phyloP scores from a whole-genome alignment of 139 green algal genomes.

The Chlamydomonas asymmetrica region DNA sequence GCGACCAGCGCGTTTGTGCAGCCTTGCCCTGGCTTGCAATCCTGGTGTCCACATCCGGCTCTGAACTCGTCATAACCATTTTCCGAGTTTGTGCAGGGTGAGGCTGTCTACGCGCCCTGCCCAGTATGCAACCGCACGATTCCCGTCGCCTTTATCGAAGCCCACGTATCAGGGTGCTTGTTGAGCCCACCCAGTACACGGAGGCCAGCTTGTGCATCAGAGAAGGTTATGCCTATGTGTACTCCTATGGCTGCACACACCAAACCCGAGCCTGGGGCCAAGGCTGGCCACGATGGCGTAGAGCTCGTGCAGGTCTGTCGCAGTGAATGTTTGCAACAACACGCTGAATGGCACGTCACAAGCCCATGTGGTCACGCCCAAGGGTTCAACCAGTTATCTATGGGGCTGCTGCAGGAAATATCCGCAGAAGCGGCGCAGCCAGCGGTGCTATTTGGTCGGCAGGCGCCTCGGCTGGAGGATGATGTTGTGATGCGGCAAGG shows the following conservation, averaged over 20 bases:
- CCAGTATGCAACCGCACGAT: conserved; percentile 18
- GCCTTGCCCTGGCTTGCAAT: too few relatives aligned
- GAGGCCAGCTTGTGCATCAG: too few relatives aligned
- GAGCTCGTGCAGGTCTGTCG: too few relatives aligned
- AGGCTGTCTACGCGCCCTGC: conserved; percentile 14
- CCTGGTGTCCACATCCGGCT: too few relatives aligned
- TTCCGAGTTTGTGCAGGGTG: too few relatives aligned
- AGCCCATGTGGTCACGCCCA: too few relatives aligned
- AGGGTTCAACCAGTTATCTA: neutral
- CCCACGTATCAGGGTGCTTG: conserved; percentile 18
- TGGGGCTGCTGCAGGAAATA: neutral
- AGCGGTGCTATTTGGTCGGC: neutral
- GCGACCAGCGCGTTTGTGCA: too few relatives aligned
- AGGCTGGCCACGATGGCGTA: neutral
- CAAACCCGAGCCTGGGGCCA: neutral
- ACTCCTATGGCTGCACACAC: neutral
- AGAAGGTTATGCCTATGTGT: too few relatives aligned
- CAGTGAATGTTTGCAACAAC: neutral
- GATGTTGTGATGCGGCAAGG: neutral
- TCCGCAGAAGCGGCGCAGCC: neutral
- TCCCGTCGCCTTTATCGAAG: neutral
- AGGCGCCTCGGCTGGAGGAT: neutral
- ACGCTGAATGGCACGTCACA: too few relatives aligned
- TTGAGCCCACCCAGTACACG: neutral
- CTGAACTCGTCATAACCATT: too few relatives aligned